Evolutionary conservation across 176 grass and related monocot species (phyloP).

Genomic region (Oryza longistaminata): DNA sequence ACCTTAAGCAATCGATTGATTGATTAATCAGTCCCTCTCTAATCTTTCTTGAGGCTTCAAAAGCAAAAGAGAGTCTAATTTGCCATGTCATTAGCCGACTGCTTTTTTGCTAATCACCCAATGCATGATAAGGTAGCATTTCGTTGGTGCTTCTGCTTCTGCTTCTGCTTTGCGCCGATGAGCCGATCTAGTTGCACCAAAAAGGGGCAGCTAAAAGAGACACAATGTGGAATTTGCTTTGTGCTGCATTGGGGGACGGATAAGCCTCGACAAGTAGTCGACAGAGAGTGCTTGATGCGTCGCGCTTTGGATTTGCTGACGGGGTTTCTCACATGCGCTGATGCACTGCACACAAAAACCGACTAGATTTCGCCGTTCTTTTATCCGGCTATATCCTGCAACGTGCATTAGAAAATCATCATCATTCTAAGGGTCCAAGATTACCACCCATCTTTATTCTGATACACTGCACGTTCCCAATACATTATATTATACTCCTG

Average conservation of each 20-base stretch:
- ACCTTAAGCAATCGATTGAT: neutral
- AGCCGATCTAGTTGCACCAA: constrained; percentile 2
- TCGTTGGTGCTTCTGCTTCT: neutral
- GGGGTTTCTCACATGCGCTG: constrained; percentile 20
- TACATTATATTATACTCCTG: too few relatives aligned
- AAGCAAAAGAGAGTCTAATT: neutral
- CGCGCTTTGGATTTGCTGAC: constrained; percentile 26
- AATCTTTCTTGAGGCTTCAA: neutral
- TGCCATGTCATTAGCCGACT: neutral
- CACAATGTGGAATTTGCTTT: neutral
- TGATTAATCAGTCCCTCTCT: neutral
- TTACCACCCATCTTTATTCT: too few relatives aligned
- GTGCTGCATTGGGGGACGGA: constrained; percentile 2
- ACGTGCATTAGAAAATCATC: too few relatives aligned
- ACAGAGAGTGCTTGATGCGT: constrained; percentile 21
- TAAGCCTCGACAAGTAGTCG: neutral
- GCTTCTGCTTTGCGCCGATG: neutral
- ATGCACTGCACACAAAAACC: neutral
- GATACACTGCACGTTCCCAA: too few relatives aligned
- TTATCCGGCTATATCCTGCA: neutral
- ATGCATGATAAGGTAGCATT: neutral
- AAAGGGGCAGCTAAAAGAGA: neutral
- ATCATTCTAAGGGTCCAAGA: too few relatives aligned
- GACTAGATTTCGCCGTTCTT: neutral
- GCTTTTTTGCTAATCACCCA: constrained; percentile 8